Conservation (phyloP, 176 grass and related monocot species). For the Juncus effusus region DNA sequence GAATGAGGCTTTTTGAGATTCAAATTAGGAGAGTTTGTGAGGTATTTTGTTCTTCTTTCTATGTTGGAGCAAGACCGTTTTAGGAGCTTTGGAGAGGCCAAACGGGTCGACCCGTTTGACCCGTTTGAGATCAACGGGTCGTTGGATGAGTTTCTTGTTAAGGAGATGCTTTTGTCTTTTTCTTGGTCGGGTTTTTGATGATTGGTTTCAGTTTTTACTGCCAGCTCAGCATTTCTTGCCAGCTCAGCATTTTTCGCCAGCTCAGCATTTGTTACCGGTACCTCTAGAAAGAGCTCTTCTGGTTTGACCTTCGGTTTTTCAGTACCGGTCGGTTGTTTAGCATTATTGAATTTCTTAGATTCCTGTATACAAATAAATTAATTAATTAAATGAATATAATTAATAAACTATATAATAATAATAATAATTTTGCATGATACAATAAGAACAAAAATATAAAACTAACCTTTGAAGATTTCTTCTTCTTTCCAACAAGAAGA, state of each 20-base stretch:
- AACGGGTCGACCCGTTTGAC: constrained; percentile 14
- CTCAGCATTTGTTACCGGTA: not conserved
- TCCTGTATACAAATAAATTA: constrained; percentile 32
- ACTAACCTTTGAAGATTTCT: constrained; percentile 48
- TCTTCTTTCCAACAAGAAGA: constrained; percentile 47
- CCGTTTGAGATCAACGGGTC: constrained; percentile 25
- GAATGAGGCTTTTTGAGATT: constrained; percentile 50
- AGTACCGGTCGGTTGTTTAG: constrained; percentile 32
- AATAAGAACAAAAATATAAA: constrained; percentile 8
- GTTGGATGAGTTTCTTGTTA: constrained; percentile 25
- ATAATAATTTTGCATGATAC: not conserved
- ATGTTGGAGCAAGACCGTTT: constrained; percentile 92
- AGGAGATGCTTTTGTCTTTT: constrained; percentile 27
- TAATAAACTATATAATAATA: not conserved
- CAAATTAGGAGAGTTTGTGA: constrained; percentile 17
- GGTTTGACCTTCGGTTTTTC: constrained; percentile 57
- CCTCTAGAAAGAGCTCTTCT: constrained; percentile 41
- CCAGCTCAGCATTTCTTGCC: constrained; percentile 9
- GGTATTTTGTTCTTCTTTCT: constrained; percentile 55
- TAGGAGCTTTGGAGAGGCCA: constrained; percentile 33
- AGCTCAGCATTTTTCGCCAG: not conserved
- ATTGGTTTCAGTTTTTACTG: constrained; percentile 12
- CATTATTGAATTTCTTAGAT: constrained; percentile 24
- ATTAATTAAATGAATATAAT: not conserved
- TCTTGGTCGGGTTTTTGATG: constrained; percentile 30